phyloP scores from a whole-genome alignment of 768 basidiomycete species.

The Albatrellus ellisii region DNA sequence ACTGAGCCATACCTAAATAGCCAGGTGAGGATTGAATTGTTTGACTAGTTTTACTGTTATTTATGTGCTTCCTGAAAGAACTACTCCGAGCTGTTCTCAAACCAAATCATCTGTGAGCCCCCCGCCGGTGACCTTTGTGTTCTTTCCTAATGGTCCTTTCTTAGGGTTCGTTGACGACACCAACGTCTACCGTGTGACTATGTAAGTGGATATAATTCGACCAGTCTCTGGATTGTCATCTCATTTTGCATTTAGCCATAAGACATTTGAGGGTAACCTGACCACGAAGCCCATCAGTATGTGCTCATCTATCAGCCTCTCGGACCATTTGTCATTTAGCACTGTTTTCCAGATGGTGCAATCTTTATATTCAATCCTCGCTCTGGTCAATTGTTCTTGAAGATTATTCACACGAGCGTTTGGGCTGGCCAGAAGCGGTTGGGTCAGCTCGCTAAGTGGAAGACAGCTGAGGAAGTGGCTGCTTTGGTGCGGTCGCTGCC shows the following conservation, averaged over 20 bases:
- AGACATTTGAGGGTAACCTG: constrained; percentile 99
- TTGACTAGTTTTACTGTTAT: constrained; percentile 4
- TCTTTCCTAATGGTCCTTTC: constrained; percentile 5
- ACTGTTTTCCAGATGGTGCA: constrained; percentile 51
- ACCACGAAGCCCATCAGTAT: constrained; percentile 96
- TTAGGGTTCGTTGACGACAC: constrained; percentile 98
- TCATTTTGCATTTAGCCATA: constrained; percentile 43
- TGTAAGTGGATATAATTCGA: constrained; percentile 36
- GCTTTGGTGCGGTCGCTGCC: constrained; percentile 93
- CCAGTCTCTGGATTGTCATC: no score
- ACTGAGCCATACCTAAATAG: constrained; percentile 99
- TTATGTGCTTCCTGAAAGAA: constrained; percentile 29
- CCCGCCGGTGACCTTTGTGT: neutral
- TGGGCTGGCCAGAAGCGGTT: constrained; percentile 99
- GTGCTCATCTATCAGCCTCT: constrained; percentile 15
- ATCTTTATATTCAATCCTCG: constrained; percentile 99
- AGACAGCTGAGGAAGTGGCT: constrained; percentile 99
- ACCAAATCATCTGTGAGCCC: constrained; percentile 87
- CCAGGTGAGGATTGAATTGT: constrained; percentile 32
- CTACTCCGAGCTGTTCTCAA: constrained; percentile 92
- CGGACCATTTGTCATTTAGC: constrained; percentile 5
- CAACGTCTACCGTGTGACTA: constrained; percentile 98
- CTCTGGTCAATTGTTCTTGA: constrained; percentile 95
- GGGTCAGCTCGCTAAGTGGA: constrained; percentile 98
- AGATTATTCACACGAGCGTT: constrained; percentile 99